Base-by-base conservation (phyloP, 2,329 filamentous ascomycete species). In the Diaporthe aspalathi region DNA sequence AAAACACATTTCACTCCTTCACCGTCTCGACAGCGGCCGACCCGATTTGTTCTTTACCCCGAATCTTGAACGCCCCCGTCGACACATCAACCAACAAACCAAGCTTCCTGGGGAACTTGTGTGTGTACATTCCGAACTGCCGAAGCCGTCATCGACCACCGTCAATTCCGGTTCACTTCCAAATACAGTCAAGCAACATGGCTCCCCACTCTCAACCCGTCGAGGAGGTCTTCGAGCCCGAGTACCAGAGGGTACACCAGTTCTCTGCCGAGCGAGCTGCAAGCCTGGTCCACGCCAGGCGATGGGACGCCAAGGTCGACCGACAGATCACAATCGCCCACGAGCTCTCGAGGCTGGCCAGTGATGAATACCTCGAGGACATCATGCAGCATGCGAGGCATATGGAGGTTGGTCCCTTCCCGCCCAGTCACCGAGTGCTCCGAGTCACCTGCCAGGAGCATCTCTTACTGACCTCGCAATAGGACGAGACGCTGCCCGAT, bases 291-390 rank as follows among this genome's bases (percentile, higher is more conserved):
- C 71, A 71, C 56, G 57, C 72, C 56, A 73, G 72, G 69, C 71
- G 67, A 45, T 73, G 72, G 72, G 72, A 73, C 45, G 69, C 72
- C n/a, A 73, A 73, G 72, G 69, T 66, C 79, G 91, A 95, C 83
- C 91, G 91, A 78, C 95, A 98, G 83, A 93, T 95, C 79, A 92
- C 92, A 75, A 92, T 98, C 76, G 94, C 92, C 73, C 93, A 94
- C 79, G 94, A 98, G 80, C 89, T 98, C 75, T 98, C 95, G 56
- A 90, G 91, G 76, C 85, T 93, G 76, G 94, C 94, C 63, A 91
- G 91, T 73, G 94, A 97, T 70, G 94, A 98, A 84, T 97, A 98
- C 80, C 89, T 97, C 76, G 94, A 97, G 81, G 95, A 98, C 81
- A 92, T 98, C 80, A 90, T 98, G 84, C 89, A 92, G 79, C 95